A percentile compares a stretch with the other conserved stretches of the same genome.
Evolutionary conservation across 805 yeast species (phyloP).

Genomic region (Candida ulmi): DNA sequence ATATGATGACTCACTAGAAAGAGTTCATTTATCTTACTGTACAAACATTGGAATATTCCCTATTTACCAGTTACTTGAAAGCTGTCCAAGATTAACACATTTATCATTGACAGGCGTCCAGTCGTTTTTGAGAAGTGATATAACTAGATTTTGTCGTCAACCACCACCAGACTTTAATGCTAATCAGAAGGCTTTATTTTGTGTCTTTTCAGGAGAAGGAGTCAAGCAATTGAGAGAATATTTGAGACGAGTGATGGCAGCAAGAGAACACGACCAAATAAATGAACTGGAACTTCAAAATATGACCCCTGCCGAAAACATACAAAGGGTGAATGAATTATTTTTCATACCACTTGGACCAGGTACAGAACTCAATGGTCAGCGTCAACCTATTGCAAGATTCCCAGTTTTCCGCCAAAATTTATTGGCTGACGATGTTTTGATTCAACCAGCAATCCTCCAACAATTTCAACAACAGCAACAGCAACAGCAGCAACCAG

Average conservation of each 20-base stretch:
- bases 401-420: neutral
- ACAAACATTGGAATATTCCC: slow-evolving; percentile 75
- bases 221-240: slow-evolving; percentile 71
- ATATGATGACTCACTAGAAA: slow-evolving; percentile 75
- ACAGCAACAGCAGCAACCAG: no score
- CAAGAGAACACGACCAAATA: neutral
- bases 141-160: slow-evolving; percentile 80
- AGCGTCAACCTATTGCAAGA: neutral
- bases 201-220: slow-evolving; percentile 92
- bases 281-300: neutral
- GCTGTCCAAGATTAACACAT: slow-evolving; percentile 85
- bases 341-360: neutral
- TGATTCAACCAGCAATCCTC: neutral
- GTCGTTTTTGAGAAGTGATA: slow-evolving; percentile 82
- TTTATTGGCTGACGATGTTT: neutral
- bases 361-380: neutral
- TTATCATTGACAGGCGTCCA: slow-evolving; percentile 87
- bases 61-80: slow-evolving; percentile 62
- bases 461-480: no score
- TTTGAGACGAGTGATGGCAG: slow-evolving; percentile 35
- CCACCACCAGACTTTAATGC: slow-evolving; percentile 91
- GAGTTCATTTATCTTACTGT: slow-evolving; percentile 92
- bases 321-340: neutral
- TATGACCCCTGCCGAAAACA: neutral
- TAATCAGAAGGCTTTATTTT: slow-evolving; percentile 77